Base-by-base conservation (phyloP, 805 yeast genomes). In the Dipodascus albidus region DNA sequence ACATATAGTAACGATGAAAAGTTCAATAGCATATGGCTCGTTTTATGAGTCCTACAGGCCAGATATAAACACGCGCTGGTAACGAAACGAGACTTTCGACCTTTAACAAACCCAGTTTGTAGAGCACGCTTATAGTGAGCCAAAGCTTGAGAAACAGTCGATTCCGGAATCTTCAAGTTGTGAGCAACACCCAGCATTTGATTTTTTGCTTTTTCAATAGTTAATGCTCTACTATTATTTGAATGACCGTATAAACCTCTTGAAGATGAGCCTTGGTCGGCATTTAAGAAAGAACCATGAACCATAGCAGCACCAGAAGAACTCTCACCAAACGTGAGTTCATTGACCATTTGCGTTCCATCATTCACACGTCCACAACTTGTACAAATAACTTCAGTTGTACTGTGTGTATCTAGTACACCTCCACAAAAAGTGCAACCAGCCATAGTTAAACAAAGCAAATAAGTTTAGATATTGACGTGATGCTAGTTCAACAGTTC, bases 1-100 rank as follows among this genome's bases (percentile, higher is more conserved):
- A 90, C 88, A 65, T 86, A 96, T 47, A 95, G 73, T 58, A 91
- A 74, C 48, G 96, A 86, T 15, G 95, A 85, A 65, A 93, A 93
- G 70, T 93, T 99, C 62, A 93, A 90, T 60, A 93, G 76, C 96
- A 93, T 89, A 65, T 91, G 97, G 60, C 85, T 93, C 0, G 98
- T 90, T 66, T 80, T 79, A 62, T 85, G 91, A 65, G 83, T 84
- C 64, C 99, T 82, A 68, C 99, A 93, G 0, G 98, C 96, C 50
- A 93, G 81, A 65, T 93, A 93, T 33, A 93, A 74, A 70, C 99
- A 93, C 0, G 98, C 89, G 0, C 96, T 95, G 53, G 90, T 82
- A 2, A 93, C 98, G 64, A 91, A 90, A 65, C 90, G 97, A 1
- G 97, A 88, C 57, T 93, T 73, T 61, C 99, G 77, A n/a, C 99